A percentile compares a stretch with the other conserved stretches of the same genome.
phyloP scores from a whole-genome alignment of 768 basidiomycete species.

The Phanerochaete carnosa region DNA sequence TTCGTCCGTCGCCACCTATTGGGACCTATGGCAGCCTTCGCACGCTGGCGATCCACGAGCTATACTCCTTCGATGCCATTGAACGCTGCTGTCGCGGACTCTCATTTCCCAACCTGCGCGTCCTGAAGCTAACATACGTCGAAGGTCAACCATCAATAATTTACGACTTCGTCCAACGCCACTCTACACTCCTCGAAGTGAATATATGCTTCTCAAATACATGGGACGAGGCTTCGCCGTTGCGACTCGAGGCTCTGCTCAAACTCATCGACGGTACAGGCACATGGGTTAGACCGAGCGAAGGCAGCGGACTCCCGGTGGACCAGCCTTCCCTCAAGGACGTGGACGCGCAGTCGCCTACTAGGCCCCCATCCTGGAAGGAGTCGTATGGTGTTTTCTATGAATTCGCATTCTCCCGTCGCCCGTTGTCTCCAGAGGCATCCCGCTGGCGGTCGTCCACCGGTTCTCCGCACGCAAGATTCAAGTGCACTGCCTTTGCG shows the following conservation, averaged over 20 bases:
- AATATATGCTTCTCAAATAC: not conserved
- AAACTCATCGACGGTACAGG: no score
- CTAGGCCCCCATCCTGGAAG: not conserved
- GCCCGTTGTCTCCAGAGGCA: not conserved
- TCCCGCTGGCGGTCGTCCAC: not conserved
- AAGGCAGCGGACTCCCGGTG: no score
- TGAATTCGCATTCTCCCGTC: not conserved
- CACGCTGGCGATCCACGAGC: not conserved
- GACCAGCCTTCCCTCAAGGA: not conserved
- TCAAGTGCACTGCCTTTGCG: conserved; percentile 1
- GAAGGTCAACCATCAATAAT: not conserved
- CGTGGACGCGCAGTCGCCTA: not conserved
- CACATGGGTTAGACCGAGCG: no score
- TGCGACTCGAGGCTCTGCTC: not conserved
- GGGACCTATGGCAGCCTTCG: not conserved
- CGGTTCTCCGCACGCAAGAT: not conserved
- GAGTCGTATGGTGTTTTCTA: not conserved
- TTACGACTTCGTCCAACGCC: conserved; percentile 18
- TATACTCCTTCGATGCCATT: not conserved
- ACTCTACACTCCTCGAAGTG: conserved; percentile 18
- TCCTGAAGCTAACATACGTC: conserved; percentile 7
- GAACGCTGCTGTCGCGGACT: not conserved
- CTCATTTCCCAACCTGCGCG: conserved; percentile 15
- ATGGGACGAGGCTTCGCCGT: not conserved
- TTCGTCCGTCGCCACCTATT: not conserved